phyloP scores from a whole-genome alignment of 2,329 filamentous ascomycete species.

The Sporothrix dimorphospora region DNA sequence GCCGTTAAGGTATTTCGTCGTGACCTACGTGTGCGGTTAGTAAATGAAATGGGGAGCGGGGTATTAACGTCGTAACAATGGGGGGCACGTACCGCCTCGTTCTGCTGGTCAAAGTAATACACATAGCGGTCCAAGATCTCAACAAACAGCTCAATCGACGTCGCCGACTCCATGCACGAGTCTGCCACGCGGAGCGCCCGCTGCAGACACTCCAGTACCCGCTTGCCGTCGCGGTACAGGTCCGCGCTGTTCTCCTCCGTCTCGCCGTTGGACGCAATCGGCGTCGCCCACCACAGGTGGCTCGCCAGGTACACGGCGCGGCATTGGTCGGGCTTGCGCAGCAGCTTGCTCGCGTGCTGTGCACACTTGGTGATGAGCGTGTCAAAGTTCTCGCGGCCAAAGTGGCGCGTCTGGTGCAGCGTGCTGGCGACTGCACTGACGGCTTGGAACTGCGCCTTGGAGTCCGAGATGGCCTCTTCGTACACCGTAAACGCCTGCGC shows the following conservation, averaged over 20 bases:
- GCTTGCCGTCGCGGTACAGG: slow-evolving; percentile 97
- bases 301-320: slow-evolving; percentile 94
- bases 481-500: slow-evolving; percentile 98
- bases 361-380: slow-evolving; percentile 98
- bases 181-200: slow-evolving; percentile 93
- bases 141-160: slow-evolving; percentile 96
- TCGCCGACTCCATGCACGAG: slow-evolving; percentile 97
- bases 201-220: slow-evolving; percentile 94
- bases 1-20: slow-evolving; percentile 96
- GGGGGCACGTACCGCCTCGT: slow-evolving; percentile 70
- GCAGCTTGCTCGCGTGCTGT: slow-evolving; percentile 90
- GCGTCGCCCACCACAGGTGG: slow-evolving; percentile 97
- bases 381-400: slow-evolving; percentile 97
- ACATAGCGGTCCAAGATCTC: slow-evolving; percentile 98
- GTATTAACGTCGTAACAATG: too few species aligned
- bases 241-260: slow-evolving; percentile 71
- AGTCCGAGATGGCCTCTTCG: slow-evolving; percentile 94
- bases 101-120: slow-evolving; percentile 99
- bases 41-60: background rate
- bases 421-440: slow-evolving; percentile 92
- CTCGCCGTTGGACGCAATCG: slow-evolving; percentile 75
- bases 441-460: slow-evolving; percentile 94
- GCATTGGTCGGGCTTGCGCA: slow-evolving; percentile 98
- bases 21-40: slow-evolving; percentile 60
- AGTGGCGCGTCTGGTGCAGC: slow-evolving; percentile 84